A percentile compares a stretch with the other conserved stretches of the same genome.
These are phyloP conservation scores for Venturia asperata DNA, from an alignment of 2,329 filamentous ascomycete genomes.

Conservation along the genomic window DNA sequence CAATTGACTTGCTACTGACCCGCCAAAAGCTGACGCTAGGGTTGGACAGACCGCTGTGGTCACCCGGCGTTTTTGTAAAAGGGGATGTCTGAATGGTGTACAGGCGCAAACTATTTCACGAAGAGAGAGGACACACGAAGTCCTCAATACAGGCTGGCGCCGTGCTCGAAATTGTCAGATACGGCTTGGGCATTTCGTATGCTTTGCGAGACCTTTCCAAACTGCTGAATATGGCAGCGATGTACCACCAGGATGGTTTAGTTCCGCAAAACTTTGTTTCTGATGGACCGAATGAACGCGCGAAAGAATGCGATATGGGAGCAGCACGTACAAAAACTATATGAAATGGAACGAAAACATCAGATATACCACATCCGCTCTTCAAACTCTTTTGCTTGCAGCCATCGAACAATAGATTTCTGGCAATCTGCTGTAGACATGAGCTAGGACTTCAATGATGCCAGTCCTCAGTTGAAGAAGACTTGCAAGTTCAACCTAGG, in stretches of 20 bases:
- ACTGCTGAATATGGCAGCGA: conserved; percentile 4
- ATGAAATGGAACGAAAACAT: conserved; percentile 7
- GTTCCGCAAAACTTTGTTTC: neutral
- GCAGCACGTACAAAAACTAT: neutral
- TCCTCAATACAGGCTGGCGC: neutral
- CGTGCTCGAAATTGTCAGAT: neutral
- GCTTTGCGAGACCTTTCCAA: no score
- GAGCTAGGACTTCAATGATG: no score
- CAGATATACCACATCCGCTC: neutral
- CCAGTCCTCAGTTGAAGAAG: no score
- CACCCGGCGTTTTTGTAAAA: neutral
- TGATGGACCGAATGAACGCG: neutral
- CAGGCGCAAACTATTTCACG: neutral
- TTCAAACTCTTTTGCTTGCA: neutral
- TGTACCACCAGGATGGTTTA: conserved; percentile 1
- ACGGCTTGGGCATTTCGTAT: conserved; percentile 4
- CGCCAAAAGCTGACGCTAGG: neutral
- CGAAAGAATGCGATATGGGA: neutral
- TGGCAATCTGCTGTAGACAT: no score
- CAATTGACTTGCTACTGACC: conserved; percentile 4
- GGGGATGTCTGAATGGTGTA: neutral
- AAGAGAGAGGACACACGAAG: conserved; percentile 4
- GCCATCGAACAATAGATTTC: no score
- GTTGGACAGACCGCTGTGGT: neutral
- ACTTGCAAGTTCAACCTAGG: no score